A percentile compares a stretch with the other conserved stretches of the same genome.
phyloP scores from a whole-genome alignment of 768 basidiomycete genomes.

The Mycena metata region DNA sequence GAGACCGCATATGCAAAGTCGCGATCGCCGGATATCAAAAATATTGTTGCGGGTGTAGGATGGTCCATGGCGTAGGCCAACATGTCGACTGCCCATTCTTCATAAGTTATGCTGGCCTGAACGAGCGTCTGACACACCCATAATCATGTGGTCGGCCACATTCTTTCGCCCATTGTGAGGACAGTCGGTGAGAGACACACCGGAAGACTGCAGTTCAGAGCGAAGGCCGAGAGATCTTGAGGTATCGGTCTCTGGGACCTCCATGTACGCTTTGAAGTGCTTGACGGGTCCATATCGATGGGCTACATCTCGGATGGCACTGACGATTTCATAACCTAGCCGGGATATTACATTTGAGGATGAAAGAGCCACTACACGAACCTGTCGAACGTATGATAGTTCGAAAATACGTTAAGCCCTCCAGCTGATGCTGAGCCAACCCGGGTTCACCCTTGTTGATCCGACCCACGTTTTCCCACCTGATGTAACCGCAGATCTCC shows the following conservation, averaged over 20 bases:
- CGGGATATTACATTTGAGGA: not conserved
- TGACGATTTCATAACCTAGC: conserved; percentile 60
- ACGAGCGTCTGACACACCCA: conserved; percentile 49
- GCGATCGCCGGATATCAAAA: conserved; percentile 76
- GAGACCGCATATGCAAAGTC: conserved; percentile 77
- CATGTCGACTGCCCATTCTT: conserved; percentile 68
- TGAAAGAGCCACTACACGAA: not conserved
- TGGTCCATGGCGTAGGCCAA: conserved; percentile 76
- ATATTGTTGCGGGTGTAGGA: conserved; percentile 63
- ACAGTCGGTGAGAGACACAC: conserved; percentile 58
- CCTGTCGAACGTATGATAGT: too few relatives aligned
- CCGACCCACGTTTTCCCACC: too few relatives aligned
- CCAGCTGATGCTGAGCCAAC: too few relatives aligned
- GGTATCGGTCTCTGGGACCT: conserved; percentile 53
- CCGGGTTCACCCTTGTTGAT: too few relatives aligned
- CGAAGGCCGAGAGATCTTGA: conserved; percentile 53
- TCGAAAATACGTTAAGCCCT: too few relatives aligned
- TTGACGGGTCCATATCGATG: conserved; percentile 64
- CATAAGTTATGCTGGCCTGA: not conserved
- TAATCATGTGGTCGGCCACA: conserved; percentile 66
- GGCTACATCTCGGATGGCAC: conserved; percentile 61
- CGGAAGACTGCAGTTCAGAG: conserved; percentile 63
- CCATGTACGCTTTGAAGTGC: conserved; percentile 69
- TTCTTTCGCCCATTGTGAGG: conserved; percentile 53
- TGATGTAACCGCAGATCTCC: too few relatives aligned